Evolutionary conservation across 495 filamentous ascomycete genomes (phyloP).

Genomic region (Penicillium subrubescens): DNA sequence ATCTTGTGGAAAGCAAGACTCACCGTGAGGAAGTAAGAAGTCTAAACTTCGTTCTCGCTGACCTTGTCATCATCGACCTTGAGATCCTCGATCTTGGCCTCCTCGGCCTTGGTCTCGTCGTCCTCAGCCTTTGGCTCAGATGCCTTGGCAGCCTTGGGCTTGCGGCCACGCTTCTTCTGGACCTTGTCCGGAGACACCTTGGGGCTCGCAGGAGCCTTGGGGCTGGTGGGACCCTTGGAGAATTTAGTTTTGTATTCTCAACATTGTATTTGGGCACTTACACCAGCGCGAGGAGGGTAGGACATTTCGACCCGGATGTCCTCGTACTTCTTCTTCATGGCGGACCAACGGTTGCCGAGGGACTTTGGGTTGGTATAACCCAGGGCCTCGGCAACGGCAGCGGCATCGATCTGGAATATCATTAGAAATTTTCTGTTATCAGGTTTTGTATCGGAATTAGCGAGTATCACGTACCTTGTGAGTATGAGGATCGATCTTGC

Average conservation of each 20-base stretch:
- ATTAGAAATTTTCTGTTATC: neutral
- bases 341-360: conserved; percentile 33
- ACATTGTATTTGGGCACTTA: neutral
- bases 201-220: neutral
- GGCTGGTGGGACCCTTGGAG: neutral
- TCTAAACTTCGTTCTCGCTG: neutral
- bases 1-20: neutral
- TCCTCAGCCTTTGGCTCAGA: neutral
- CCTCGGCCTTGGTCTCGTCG: neutral
- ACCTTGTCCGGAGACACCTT: neutral
- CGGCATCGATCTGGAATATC: conserved; percentile 30
- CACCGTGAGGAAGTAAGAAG: neutral
- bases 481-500: neutral
- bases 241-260: neutral
- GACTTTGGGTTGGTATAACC: conserved; percentile 36
- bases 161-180: conserved; percentile 1
- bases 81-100: neutral
- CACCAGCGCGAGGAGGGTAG: neutral
- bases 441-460: neutral
- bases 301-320: conserved; percentile 10
- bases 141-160: neutral
- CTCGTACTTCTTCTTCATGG: conserved; percentile 29
- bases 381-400: conserved; percentile 25
- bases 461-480: conserved; percentile 3
- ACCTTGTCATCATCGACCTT: neutral